Percentiles rank a stretch among this genome's conserved stretches.
Evolutionary conservation across 805 yeast species (phyloP).

Genomic region (Maudiozyma pseudohumilis): DNA sequence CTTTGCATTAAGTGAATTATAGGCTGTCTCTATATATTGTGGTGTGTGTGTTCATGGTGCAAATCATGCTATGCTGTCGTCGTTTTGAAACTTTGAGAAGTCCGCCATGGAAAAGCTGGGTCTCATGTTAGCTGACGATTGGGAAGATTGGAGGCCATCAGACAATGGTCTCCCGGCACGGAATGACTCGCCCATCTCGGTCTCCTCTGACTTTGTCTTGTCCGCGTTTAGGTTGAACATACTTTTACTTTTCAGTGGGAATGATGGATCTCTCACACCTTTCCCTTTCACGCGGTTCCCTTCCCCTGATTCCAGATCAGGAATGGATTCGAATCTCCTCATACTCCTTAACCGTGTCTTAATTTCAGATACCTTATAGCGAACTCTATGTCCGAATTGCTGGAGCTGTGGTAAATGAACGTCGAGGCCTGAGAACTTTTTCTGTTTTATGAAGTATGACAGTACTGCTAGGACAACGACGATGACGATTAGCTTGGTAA

Average conservation of each 20-base stretch:
- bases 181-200: background rate
- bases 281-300: background rate
- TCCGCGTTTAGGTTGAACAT: constrained; percentile 15
- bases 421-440: background rate
- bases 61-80: no score
- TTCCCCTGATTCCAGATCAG: constrained; percentile 7
- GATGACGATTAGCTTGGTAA: background rate
- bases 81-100: constrained; percentile 22
- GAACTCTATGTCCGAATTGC: constrained; percentile 1
- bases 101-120: constrained; percentile 17
- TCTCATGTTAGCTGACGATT: constrained; percentile 5
- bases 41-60: no score
- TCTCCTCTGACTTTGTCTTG: background rate
- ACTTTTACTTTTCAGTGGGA: constrained; percentile 23
- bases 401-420: constrained; percentile 1
- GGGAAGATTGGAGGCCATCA: constrained; percentile 1
- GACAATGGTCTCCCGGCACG: constrained; percentile 3
- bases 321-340: background rate
- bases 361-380: constrained; percentile 3
- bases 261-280: background rate
- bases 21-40: no score
- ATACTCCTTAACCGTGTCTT: constrained; percentile 1
- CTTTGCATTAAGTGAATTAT: no score
- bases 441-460: background rate
- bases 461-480: background rate